Evolutionary conservation across 177 flowering plant species (phyloP).

Genomic region (Tripterygium wilfordii): DNA sequence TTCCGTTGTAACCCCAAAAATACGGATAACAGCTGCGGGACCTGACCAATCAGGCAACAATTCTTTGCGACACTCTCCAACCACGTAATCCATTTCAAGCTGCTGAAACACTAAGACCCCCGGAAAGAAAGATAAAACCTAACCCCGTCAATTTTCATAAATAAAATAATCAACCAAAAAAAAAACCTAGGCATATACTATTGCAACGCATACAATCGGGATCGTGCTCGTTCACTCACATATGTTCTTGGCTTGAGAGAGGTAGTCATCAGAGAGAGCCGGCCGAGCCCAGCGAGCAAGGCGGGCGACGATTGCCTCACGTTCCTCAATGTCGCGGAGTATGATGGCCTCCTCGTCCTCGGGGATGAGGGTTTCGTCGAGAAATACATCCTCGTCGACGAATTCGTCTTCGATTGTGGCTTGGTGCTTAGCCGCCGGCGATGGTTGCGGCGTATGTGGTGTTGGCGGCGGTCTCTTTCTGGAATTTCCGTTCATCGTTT

Average conservation of each 20-base stretch:
- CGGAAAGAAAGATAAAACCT: no score
- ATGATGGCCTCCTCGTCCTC: conserved; percentile 57
- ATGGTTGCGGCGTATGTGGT: conserved; percentile 7
- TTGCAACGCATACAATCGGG: neutral
- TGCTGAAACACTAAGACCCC: conserved; percentile 83
- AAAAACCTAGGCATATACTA: conserved; percentile 1
- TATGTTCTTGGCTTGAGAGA: conserved; percentile 43
- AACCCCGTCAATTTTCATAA: neutral
- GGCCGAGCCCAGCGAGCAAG: conserved; percentile 81
- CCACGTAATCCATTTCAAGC: conserved; percentile 92
- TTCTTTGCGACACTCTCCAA: conserved; percentile 65
- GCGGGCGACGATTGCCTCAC: conserved; percentile 46
- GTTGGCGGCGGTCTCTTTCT: conserved; percentile 36
- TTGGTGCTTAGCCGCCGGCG: conserved; percentile 15
- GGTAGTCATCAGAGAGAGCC: conserved; percentile 40
- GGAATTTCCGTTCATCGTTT: conserved; percentile 13
- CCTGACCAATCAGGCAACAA: conserved; percentile 62
- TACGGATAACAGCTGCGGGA: conserved; percentile 77
- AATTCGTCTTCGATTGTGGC: conserved; percentile 45
- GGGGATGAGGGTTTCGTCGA: conserved; percentile 68
- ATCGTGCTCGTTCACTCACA: conserved; percentile 23
- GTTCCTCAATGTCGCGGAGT: conserved; percentile 55
- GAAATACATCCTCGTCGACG: conserved; percentile 79
- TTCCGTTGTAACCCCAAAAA: conserved; percentile 92
- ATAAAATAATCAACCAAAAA: neutral